Percentiles rank a stretch among this genome's conserved stretches.
Evolutionary conservation across 768 basidiomycete species (phyloP).

Genomic region (Leccinum boreale): DNA sequence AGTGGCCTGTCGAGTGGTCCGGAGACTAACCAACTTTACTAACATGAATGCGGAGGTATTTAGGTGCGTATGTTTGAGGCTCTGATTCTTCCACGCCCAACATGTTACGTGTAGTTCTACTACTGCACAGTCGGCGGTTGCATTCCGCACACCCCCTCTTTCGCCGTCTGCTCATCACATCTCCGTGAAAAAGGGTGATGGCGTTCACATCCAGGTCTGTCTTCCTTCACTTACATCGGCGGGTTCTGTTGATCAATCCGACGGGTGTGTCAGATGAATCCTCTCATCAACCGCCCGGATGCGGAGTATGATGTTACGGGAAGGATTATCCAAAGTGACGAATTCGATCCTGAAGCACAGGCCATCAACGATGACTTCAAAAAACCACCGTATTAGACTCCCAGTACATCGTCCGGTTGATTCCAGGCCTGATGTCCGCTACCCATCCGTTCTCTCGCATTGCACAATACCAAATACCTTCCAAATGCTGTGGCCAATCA

Average conservation of each 20-base stretch:
- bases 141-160: conserved; percentile 49
- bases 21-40: conserved; percentile 60
- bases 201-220: conserved; percentile 59
- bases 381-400: conserved; percentile 42
- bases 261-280: conserved; percentile 58
- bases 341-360: conserved; percentile 59
- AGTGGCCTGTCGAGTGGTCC: conserved; percentile 60
- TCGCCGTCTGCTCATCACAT: conserved; percentile 23
- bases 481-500: background rate
- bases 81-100: conserved; percentile 23
- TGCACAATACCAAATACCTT: background rate
- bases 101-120: conserved; percentile 31
- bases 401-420: background rate
- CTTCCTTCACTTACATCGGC: background rate
- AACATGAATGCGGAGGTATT: conserved; percentile 47
- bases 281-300: conserved; percentile 49
- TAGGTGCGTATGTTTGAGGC: conserved; percentile 38
- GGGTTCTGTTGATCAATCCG: background rate
- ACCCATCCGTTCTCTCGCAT: background rate
- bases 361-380: conserved; percentile 62
- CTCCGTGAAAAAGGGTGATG: conserved; percentile 40
- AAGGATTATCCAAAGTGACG: conserved; percentile 41
- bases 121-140: conserved; percentile 50
- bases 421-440: background rate
- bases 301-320: conserved; percentile 59